A percentile compares a stretch with the other conserved stretches of the same genome.
These are phyloP conservation scores for Talaromyces amestolkiae DNA, from an alignment of 2,329 filamentous ascomycete genomes.

Conservation along the genomic window DNA sequence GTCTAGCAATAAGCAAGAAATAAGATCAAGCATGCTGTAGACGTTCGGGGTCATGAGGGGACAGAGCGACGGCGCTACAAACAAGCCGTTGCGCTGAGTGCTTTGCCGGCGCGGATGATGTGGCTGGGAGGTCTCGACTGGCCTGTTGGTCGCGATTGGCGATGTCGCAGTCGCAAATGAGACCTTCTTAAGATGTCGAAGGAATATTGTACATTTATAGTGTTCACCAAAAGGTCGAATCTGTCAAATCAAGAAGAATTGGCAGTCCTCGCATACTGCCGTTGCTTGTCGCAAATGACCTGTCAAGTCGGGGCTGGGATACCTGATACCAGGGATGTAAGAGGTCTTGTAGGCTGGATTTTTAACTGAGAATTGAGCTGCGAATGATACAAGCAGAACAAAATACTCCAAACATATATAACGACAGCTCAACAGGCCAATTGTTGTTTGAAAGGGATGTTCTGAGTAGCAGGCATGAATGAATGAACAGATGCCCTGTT, in stretches of 20 bases:
- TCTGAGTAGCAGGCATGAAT: background rate
- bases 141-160: background rate
- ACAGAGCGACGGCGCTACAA: slow-evolving; percentile 12
- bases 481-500: background rate
- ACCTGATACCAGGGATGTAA: background rate
- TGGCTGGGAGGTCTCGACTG: slow-evolving; percentile 11
- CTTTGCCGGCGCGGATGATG: slow-evolving; percentile 4
- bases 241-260: slow-evolving; percentile 4
- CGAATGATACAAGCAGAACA: background rate
- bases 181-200: background rate
- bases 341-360: background rate
- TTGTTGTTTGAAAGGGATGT: background rate
- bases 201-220: background rate
- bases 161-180: background rate
- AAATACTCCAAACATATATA: background rate
- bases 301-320: background rate
- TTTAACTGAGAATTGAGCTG: background rate
- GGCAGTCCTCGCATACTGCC: slow-evolving; percentile 13
- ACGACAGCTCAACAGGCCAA: background rate
- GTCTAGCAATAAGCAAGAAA: background rate
- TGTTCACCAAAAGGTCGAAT: background rate
- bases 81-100: slow-evolving; percentile 6
- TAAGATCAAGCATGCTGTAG: slow-evolving; percentile 7
- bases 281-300: slow-evolving; percentile 7
- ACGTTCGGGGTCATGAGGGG: slow-evolving; percentile 9